Evolutionary conservation across 768 basidiomycete genomes (phyloP).

Genomic region (Lentinula sp.): DNA sequence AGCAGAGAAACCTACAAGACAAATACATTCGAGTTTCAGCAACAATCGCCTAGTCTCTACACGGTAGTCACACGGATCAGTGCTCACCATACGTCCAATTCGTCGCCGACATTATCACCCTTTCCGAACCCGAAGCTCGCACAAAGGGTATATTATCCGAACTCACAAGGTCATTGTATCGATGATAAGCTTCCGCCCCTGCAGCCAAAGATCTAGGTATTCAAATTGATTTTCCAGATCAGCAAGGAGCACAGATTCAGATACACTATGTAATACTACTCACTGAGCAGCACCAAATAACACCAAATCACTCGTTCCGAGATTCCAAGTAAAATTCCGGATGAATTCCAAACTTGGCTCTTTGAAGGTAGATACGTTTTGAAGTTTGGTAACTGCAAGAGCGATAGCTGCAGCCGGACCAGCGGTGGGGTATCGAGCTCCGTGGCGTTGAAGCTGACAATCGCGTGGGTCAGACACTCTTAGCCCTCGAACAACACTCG

Average conservation of each 20-base stretch:
- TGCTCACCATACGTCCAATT: constrained; percentile 64
- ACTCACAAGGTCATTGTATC: constrained; percentile 34
- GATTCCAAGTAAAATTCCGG: constrained; percentile 46
- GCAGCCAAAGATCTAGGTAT: constrained; percentile 37
- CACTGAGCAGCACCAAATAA: constrained; percentile 63
- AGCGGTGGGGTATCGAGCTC: constrained; percentile 68
- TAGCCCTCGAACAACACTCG: no score
- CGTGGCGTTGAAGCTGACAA: constrained; percentile 70
- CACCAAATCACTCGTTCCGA: constrained; percentile 57
- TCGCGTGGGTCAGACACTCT: no score
- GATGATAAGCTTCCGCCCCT: constrained; percentile 32
- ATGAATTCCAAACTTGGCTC: constrained; percentile 53
- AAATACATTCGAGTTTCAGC: neutral
- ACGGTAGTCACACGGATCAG: neutral
- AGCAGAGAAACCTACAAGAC: constrained; percentile 46
- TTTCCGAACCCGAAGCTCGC: constrained; percentile 40
- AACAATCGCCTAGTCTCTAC: neutral
- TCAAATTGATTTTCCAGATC: neutral
- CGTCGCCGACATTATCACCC: constrained; percentile 60
- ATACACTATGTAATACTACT: constrained; percentile 13
- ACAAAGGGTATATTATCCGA: constrained; percentile 39
- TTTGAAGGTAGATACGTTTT: constrained; percentile 35
- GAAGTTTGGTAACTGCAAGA: constrained; percentile 46
- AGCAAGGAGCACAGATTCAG: neutral
- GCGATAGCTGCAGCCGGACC: constrained; percentile 37